Conservation (phyloP, 2,329 filamentous ascomycete species). For the Pseudonectria foliicola region DNA sequence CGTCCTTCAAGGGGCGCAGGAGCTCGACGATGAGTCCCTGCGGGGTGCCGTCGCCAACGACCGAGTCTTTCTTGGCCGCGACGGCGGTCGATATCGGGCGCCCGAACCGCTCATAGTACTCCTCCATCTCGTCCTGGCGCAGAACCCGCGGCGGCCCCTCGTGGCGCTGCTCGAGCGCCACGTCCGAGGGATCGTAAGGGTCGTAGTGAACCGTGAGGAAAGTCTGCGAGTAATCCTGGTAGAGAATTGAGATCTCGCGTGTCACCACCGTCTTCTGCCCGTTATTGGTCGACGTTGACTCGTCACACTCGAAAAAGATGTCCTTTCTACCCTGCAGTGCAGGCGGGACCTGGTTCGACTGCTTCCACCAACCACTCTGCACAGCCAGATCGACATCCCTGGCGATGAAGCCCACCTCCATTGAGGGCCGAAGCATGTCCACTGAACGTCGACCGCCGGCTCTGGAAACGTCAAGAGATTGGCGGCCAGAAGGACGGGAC, state of each 20-base stretch:
- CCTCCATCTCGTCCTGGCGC: constrained; percentile 89
- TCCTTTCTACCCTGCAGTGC: constrained; percentile 77
- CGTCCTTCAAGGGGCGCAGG: constrained; percentile 64
- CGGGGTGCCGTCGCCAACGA: constrained; percentile 79
- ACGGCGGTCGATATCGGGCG: constrained; percentile 67
- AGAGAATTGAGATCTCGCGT: constrained; percentile 81
- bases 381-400: constrained; percentile 75
- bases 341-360: constrained; percentile 71
- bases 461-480: constrained; percentile 31
- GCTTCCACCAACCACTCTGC: constrained; percentile 79
- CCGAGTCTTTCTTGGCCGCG: constrained; percentile 64
- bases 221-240: constrained; percentile 94
- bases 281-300: constrained; percentile 61
- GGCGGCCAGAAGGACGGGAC: constrained; percentile 20
- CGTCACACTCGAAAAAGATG: constrained; percentile 74
- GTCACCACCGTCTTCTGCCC: constrained; percentile 65
- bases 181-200: constrained; percentile 63
- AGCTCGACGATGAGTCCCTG: constrained; percentile 72
- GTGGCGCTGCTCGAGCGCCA: constrained; percentile 75
- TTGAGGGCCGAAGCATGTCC: constrained; percentile 66
- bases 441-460: constrained; percentile 53
- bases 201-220: constrained; percentile 77
- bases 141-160: constrained; percentile 73
- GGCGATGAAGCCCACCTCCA: constrained; percentile 79
- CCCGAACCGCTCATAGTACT: constrained; percentile 75